These are phyloP conservation scores for Ambrosiella xylebori DNA, from an alignment of 2,329 filamentous ascomycete species.

Conservation along the genomic window DNA sequence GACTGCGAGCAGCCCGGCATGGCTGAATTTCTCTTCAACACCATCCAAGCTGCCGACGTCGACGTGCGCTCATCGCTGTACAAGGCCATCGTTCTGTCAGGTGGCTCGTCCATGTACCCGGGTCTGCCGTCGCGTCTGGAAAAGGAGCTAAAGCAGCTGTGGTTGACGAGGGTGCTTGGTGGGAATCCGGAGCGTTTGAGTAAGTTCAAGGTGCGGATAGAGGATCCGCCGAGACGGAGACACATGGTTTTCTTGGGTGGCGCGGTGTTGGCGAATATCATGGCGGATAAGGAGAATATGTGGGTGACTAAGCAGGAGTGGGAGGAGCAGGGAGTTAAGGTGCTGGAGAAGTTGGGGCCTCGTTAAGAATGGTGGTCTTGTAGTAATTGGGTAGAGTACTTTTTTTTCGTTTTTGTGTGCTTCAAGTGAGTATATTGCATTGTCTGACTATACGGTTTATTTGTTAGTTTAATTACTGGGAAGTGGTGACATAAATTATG, in stretches of 20 bases:
- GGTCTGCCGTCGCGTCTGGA: conserved; percentile 85
- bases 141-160: conserved; percentile 97
- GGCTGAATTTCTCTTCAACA: conserved; percentile 96
- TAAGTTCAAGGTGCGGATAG: conserved; percentile 99
- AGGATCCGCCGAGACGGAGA: conserved; percentile 84
- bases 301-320: conserved; percentile 97
- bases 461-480: no score
- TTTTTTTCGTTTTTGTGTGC: neutral
- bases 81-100: conserved; percentile 92
- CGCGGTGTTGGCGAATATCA: conserved; percentile 92
- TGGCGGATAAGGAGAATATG: conserved; percentile 98
- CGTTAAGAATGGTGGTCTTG: conserved; percentile 35
- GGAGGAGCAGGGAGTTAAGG: conserved; percentile 75
- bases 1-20: conserved; percentile 96
- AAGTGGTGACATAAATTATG: no score
- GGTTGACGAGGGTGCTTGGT: conserved; percentile 78
- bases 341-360: conserved; percentile 82
- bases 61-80: conserved; percentile 87
- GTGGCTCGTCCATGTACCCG: conserved; percentile 97
- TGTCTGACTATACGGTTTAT: no score
- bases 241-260: conserved; percentile 99
- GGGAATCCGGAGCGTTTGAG: conserved; percentile 84
- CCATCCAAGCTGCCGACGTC: conserved; percentile 87
- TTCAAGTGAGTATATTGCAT: no score
- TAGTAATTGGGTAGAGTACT: neutral